Conservation (phyloP, 1,284 basidiomycete genomes). For the Puccinia hordei region DNA sequence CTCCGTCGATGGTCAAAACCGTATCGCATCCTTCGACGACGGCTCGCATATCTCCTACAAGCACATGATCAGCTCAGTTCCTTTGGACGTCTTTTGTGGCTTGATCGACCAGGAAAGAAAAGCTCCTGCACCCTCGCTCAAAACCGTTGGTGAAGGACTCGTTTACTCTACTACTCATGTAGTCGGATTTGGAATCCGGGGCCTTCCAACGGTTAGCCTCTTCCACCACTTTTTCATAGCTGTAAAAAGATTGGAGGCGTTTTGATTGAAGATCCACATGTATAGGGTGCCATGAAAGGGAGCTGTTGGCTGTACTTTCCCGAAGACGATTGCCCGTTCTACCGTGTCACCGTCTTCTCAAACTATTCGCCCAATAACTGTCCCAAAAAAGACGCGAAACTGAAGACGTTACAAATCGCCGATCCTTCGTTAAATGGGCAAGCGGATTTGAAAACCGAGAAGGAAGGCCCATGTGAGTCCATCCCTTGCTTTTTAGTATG, state of each 20-base stretch:
- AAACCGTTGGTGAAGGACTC: constrained; percentile 56
- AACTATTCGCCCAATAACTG: constrained; percentile 65
- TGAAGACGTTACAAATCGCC: constrained; percentile 63
- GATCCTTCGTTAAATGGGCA: constrained; percentile 60
- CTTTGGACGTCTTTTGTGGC: constrained; percentile 62
- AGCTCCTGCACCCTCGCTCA: constrained; percentile 56
- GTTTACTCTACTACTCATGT: constrained; percentile 64
- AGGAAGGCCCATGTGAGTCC: constrained; percentile 63
- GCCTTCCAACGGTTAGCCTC: constrained; percentile 55
- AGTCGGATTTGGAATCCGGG: constrained; percentile 64
- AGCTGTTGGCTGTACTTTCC: constrained; percentile 62
- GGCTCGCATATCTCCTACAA: constrained; percentile 62
- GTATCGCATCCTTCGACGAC: constrained; percentile 61
- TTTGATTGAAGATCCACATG: too few relatives aligned
- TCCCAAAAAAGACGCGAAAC: constrained; percentile 60
- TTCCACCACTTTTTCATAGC: background rate
- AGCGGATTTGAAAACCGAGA: constrained; percentile 59
- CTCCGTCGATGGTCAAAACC: constrained; percentile 61
- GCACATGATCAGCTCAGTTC: constrained; percentile 63
- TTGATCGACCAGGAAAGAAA: constrained; percentile 59
- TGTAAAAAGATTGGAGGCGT: too few relatives aligned
- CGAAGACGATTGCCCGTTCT: constrained; percentile 64
- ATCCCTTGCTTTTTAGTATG: constrained; percentile 50
- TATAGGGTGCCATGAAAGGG: constrained; percentile 56
- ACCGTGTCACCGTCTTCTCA: constrained; percentile 65